These are phyloP conservation scores for Nannizziopsis barbatae DNA, from an alignment of 2,329 filamentous ascomycete genomes.

Conservation along the genomic window DNA sequence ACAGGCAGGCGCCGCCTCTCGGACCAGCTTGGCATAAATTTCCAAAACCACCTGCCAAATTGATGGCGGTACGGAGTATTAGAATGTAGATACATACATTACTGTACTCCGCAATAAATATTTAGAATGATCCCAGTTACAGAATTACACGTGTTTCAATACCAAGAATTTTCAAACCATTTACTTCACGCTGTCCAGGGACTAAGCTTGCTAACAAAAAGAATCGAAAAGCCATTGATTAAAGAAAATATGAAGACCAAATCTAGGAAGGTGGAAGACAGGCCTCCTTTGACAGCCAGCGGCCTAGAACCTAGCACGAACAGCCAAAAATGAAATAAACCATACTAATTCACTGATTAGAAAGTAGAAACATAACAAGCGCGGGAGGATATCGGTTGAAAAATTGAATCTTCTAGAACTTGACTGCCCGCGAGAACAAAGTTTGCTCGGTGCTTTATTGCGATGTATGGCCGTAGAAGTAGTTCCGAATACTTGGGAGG, in stretches of 20 bases:
- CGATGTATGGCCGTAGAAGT: neutral
- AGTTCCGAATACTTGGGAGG: too few relatives aligned
- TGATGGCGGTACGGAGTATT: too few relatives aligned
- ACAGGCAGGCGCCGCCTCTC: too few relatives aligned
- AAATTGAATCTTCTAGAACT: neutral
- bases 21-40: too few relatives aligned
- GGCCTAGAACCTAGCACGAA: conserved; percentile 2
- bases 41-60: too few relatives aligned
- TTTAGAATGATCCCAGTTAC: too few relatives aligned
- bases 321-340: neutral
- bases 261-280: conserved; percentile 3
- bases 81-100: too few relatives aligned
- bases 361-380: conserved; percentile 7
- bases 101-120: too few relatives aligned
- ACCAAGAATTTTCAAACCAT: too few relatives aligned
- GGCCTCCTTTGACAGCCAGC: conserved; percentile 4
- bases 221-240: conserved; percentile 4
- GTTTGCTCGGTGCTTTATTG: conserved; percentile 1
- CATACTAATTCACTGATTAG: conserved; percentile 9
- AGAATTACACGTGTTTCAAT: too few relatives aligned
- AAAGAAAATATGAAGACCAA: conserved; percentile 9
- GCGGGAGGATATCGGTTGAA: conserved; percentile 7
- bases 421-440: conserved; percentile 3
- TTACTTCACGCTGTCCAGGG: neutral
- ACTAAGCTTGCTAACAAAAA: neutral